Evolutionary conservation across 2,329 filamentous ascomycete species (phyloP), one percentile per base, ranked within the genome.

Genomic region (Penicillium glabrum): DNA sequence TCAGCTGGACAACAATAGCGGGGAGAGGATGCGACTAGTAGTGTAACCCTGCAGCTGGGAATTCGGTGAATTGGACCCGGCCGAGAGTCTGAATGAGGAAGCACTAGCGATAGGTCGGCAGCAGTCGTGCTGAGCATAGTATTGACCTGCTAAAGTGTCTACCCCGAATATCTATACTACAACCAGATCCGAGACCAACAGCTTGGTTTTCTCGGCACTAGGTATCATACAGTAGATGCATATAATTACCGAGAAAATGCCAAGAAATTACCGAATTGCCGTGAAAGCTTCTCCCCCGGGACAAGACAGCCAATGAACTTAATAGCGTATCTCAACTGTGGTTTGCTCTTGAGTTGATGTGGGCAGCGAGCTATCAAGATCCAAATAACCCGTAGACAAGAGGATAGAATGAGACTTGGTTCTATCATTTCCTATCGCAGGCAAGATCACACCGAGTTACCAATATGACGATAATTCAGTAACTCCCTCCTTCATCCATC

Each of bases 401-500:
- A 21, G 9, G 39, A 41, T 21, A 14, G 11, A 41, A 13, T 21
- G 19, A 23, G 10, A 14, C 19, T 14, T 23, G 16, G 31, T 6
- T 33, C 31, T 33, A 33, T 33, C 7, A 14, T 16, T 33, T 33
- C 6, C 11, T 14, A 33, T 33, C 13, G 13, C 31, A 33, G 31
- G 11, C 33, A 39, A 19, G 35, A 39, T 5, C n/a, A 9, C 35
- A 39, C n/a, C 35, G 3, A n/a, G 10, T 46, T 24, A 53, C 50
- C 50, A 53, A 37, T 53, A 45, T 26, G 27, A 24, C 7, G 21
- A 26, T 33, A 53, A 35, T 19, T 53, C 24, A 14, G 13, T n/a
- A 14, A 45, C 50, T 7, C 50, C 50, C 21, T 53, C 50, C 23
- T 53, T 53, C 50, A 53, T 45, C 50, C 50, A 53, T 9, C 50